Conservation (phyloP, 176 grass and related monocot species). For the Musa itinerans region DNA sequence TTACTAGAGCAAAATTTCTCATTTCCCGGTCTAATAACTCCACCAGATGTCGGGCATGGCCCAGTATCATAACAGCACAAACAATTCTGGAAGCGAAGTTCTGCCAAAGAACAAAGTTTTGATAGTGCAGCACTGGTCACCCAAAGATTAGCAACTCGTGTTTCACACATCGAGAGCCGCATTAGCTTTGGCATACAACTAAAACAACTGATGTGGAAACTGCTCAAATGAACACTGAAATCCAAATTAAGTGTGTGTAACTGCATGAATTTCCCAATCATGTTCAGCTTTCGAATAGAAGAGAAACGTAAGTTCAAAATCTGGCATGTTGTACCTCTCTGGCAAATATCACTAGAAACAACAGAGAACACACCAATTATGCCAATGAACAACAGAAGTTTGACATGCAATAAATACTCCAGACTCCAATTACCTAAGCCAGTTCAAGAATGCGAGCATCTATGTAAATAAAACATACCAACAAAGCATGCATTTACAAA, state of each 20-base stretch:
- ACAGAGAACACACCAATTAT: background rate
- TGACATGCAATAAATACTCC: background rate
- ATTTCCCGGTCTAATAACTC: background rate
- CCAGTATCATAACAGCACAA: conserved; percentile 19
- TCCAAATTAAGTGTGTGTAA: conserved; percentile 19
- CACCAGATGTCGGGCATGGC: background rate
- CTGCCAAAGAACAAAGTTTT: conserved; percentile 11
- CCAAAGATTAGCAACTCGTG: conserved; percentile 24
- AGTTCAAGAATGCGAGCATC: too few species aligned
- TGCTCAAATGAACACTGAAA: conserved; percentile 19
- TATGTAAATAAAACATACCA: too few species aligned
- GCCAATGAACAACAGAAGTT: background rate
- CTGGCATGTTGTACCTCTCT: conserved; percentile 13
- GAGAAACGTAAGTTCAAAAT: conserved; percentile 14
- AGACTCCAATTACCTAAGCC: background rate
- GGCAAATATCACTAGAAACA: conserved; percentile 17
- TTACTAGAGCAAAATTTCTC: background rate
- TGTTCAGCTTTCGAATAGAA: conserved; percentile 21
- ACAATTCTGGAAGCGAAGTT: conserved; percentile 25
- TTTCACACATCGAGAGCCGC: conserved; percentile 21
- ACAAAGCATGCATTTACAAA: too few species aligned
- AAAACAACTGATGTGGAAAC: conserved; percentile 20
- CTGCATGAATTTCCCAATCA: conserved; percentile 20
- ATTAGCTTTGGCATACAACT: conserved; percentile 19
- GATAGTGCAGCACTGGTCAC: conserved; percentile 19